phyloP scores from a whole-genome alignment of 1,284 basidiomycete genomes.

The Naganishia albida region DNA sequence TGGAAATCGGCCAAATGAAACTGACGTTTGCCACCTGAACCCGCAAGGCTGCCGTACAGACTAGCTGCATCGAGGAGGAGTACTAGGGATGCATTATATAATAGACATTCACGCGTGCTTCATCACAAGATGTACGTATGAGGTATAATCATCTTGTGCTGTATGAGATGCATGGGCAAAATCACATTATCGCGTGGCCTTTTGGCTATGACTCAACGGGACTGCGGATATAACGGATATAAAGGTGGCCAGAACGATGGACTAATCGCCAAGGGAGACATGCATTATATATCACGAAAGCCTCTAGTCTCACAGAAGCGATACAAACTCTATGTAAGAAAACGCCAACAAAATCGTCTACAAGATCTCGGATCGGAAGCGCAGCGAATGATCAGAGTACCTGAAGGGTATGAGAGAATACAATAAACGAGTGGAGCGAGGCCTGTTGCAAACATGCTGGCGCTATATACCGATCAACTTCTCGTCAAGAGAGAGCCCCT shows the following conservation, averaged over 20 bases:
- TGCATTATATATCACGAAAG: too few species aligned
- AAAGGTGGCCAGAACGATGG: too few species aligned
- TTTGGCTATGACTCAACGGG: too few species aligned
- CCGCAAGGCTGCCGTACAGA: too few species aligned
- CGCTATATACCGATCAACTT: background rate
- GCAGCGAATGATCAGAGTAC: background rate
- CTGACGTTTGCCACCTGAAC: conserved; percentile 75
- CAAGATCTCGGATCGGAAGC: background rate
- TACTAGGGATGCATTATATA: background rate
- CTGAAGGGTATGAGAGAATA: conserved; percentile 9
- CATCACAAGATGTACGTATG: too few species aligned
- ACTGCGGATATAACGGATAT: too few species aligned
- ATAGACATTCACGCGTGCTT: too few species aligned
- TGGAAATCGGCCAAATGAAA: conserved; percentile 75
- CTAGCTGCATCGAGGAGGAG: too few species aligned
- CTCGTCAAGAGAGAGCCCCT: background rate
- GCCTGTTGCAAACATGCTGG: background rate
- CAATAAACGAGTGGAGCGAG: conserved; percentile 21
- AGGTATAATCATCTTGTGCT: too few species aligned
- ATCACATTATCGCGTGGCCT: too few species aligned
- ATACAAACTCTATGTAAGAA: conserved; percentile 8
- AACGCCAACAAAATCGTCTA: background rate
- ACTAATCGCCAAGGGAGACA: too few species aligned
- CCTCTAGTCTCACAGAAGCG: background rate
- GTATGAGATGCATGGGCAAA: too few species aligned